Evolutionary conservation across 768 basidiomycete species (phyloP).

Genomic region (Nidularia pulvinata): DNA sequence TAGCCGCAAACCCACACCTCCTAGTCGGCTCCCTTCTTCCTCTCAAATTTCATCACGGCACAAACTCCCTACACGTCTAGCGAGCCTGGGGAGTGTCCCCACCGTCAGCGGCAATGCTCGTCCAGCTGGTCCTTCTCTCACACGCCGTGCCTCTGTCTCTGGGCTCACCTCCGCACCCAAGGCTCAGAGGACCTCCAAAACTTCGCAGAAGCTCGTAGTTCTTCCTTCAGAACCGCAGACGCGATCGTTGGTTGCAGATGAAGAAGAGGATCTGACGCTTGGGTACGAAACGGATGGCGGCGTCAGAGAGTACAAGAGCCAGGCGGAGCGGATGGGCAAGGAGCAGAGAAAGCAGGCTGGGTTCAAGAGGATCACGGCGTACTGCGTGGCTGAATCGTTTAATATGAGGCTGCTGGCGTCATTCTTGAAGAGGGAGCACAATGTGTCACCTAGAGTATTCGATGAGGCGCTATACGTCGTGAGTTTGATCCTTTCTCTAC

Average conservation of each 20-base stretch:
- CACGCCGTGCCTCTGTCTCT: conserved; percentile 37
- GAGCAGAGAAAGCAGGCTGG: conserved; percentile 81
- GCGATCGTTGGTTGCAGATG: conserved; percentile 51
- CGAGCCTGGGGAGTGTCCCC: not conserved
- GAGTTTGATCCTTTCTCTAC: conserved; percentile 26
- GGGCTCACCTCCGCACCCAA: conserved; percentile 43
- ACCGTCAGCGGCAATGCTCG: conserved; percentile 8
- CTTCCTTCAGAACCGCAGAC: conserved; percentile 92
- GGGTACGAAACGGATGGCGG: conserved; percentile 70
- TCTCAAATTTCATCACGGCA: not conserved
- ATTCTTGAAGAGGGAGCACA: conserved; percentile 93
- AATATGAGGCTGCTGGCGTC: conserved; percentile 82
- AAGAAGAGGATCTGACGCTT: conserved; percentile 45
- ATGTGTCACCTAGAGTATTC: conserved; percentile 82
- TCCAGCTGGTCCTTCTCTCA: conserved; percentile 6
- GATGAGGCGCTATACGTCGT: conserved; percentile 96
- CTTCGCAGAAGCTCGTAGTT: conserved; percentile 87
- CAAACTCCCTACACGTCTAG: not conserved
- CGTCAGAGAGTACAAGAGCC: conserved; percentile 77
- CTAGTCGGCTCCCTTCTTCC: not conserved
- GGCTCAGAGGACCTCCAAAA: conserved; percentile 84
- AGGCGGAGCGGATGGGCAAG: conserved; percentile 89
- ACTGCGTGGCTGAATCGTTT: conserved; percentile 85
- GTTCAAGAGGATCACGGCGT: conserved; percentile 83
- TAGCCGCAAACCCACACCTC: not conserved